Evolutionary conservation across 495 filamentous ascomycete genomes (phyloP), one percentile per base, ranked within the genome.

Genomic region (Aspergillus ostianus): DNA sequence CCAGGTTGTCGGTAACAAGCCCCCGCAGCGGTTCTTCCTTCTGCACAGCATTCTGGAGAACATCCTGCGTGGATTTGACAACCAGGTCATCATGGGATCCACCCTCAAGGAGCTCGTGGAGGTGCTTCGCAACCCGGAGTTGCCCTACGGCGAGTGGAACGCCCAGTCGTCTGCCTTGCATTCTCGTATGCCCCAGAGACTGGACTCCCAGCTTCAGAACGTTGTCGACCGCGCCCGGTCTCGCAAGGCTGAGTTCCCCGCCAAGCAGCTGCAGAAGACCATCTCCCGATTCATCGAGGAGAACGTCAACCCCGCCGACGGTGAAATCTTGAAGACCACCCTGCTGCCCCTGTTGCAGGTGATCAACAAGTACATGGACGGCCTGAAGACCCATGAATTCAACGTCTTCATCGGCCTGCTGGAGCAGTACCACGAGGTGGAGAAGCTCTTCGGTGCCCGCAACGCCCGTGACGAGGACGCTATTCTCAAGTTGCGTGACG

Each of bases 81-180:
- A 99, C 81, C 92, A 96, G 70, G 87, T 97, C 54, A 92, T 97
- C 73, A 97, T 99, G 95, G 81, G 83, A 41, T 73, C 84, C 57
- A 94, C 91, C 8, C 80, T 99, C 41, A 93, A 92, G 78, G 91
- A 94, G 64, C 82, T 99, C 30, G 85, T 96, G 20, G 86, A 91
- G 51, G 93, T 99, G 6, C 85, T 99, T 15, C 90, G 92, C 26
- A 85, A 95, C 70, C 86, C 87, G 7, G 91, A 96, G 58, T 85
- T 99, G 57, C 94, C 94, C 1, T 99, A 96, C 74, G 90, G 93
- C 73, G 91, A 99, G 75, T 99, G 93, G 89, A 88, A 88, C 58
- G 88, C 94, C 13, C 95, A 98, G 67, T 92, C 93, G 57, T 93
- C 94, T 27, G 94, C 94, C 7, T 85, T 99, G 36, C 94, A 98